Base-by-base conservation (phyloP, 805 yeast species). In the Barnettozyma wickerhamii region DNA sequence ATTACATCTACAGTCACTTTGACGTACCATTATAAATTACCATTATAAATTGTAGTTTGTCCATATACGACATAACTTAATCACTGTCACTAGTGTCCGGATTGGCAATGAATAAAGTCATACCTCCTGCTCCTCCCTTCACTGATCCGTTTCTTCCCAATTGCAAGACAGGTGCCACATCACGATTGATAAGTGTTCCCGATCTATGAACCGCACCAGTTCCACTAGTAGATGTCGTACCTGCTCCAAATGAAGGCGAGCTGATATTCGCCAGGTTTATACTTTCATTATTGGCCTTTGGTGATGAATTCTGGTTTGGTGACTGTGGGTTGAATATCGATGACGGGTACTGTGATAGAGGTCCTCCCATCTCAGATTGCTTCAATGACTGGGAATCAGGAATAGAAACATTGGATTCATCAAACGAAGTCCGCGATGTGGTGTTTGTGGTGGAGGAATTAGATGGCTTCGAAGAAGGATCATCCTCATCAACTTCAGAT, bases 401-500 rank as follows among this genome's bases (percentile, higher is more conserved):
- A 9, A 17, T 15, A 10, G 15, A 20, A 10, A 19, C 23, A 10
- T 28, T 12, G 3, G 29, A 6, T 13, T 41, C 43, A 19, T 39
- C 38, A 19, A 39, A n/a, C 2, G 43, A 39, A 17, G 10, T 21
- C 23, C 35, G 20, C 7, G 34, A 33, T 15, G 38, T 26, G 4
- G 37, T 19, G n/a, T 12, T 34, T 10, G 10, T 15, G 5, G 12
- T 14, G 5, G 15, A 5, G 17, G 10, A 21, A 6, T 14, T 10
- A 10, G 26, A 21, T 3, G 39, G 17, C 6, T n/a, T n/a, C n/a
- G n/a, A n/a, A n/a, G n/a, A n/a, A n/a, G 52, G 56, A 19, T 78
- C 86, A 26, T 69, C 75, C 40, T 82, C 87, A 47, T 81, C 90
- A 28, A 84, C 80, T 57, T 84, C 93, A 19, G 83, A 75, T 2